These are phyloP conservation scores for Gossypium mustelinum DNA, from an alignment of 345 rosid species.

Conservation along the genomic window DNA sequence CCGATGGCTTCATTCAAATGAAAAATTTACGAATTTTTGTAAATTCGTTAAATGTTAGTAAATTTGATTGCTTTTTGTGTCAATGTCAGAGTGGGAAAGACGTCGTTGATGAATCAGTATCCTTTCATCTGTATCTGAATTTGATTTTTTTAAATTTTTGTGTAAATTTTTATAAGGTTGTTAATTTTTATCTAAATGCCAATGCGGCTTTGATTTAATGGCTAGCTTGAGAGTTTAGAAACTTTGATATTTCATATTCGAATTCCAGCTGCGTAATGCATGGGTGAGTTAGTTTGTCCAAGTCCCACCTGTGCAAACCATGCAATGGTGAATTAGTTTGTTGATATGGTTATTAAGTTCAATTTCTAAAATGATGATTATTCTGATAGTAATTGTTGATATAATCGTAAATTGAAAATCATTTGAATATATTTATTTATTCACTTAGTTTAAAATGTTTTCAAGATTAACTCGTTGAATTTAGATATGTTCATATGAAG, in stretches of 20 bases:
- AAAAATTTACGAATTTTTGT: background rate
- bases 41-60: background rate
- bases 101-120: conserved; percentile 99
- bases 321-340: too few species aligned
- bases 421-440: too few species aligned
- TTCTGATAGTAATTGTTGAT: too few species aligned
- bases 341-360: too few species aligned
- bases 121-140: conserved; percentile 29
- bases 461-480: conserved; percentile 20
- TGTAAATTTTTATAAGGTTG: background rate
- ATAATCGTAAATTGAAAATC: too few species aligned
- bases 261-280: too few species aligned
- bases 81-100: conserved; percentile 88
- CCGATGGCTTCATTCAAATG: conserved; percentile 10
- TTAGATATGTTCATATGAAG: conserved; percentile 76
- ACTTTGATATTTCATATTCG: too few species aligned
- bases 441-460: background rate
- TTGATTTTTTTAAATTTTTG: background rate
- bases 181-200: background rate
- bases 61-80: conserved; percentile 11
- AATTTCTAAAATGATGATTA: too few species aligned
- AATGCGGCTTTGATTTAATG: too few species aligned
- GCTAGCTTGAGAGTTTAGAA: too few species aligned
- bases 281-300: too few species aligned
- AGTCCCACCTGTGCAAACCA: too few species aligned